phyloP scores from a whole-genome alignment of 805 yeast genomes.

The Monosporozyma aerobia region DNA sequence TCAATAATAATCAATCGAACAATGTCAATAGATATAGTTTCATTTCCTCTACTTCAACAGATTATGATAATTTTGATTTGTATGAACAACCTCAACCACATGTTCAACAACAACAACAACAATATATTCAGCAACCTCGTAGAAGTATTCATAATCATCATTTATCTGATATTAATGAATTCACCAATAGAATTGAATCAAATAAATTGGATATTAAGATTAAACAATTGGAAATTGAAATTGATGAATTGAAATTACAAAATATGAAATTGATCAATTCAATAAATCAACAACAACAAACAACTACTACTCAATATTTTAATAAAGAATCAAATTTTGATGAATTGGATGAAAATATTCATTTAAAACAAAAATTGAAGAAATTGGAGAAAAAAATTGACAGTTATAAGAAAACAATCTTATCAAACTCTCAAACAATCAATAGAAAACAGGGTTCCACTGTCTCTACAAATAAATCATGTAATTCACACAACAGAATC shows the following conservation, averaged over 20 bases:
- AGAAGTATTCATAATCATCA: background rate
- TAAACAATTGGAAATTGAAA: conserved; percentile 27
- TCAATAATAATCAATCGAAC: conserved; percentile 8
- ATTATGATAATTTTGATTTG: conserved; percentile 13
- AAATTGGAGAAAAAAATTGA: conserved; percentile 25
- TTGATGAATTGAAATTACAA: conserved; percentile 26
- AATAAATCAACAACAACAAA: conserved; percentile 9
- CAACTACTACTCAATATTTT: conserved; percentile 10
- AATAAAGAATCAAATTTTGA: conserved; percentile 17
- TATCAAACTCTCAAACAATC: background rate
- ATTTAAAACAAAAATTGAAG: conserved; percentile 22
- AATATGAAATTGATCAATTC: conserved; percentile 27
- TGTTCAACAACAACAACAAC: background rate
- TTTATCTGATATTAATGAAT: background rate
- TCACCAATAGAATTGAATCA: conserved; percentile 1
- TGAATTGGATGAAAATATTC: conserved; percentile 1
- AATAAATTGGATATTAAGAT: conserved; percentile 21
- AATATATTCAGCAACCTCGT: background rate
- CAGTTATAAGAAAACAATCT: conserved; percentile 16
- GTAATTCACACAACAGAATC: conserved; percentile 8
- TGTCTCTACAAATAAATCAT: background rate
- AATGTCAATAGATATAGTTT: conserved; percentile 24
- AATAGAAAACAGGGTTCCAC: background rate
- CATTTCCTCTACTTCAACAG: conserved; percentile 26
- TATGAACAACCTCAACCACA: conserved; percentile 2